Base-by-base conservation (phyloP, 2,329 filamentous ascomycete species). In the Emmonsiellopsis sp. region DNA sequence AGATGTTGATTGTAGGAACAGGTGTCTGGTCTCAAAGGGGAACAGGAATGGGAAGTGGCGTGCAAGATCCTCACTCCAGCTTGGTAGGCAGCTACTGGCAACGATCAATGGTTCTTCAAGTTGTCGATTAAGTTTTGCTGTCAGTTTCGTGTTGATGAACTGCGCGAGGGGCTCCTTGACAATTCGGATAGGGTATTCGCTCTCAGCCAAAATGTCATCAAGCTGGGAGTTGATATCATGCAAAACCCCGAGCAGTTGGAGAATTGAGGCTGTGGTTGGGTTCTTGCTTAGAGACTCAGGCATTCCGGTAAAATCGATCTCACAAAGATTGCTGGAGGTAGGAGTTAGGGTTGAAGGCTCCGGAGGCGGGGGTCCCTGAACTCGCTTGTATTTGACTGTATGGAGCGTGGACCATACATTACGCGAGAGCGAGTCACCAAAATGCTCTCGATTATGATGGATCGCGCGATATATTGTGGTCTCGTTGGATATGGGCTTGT, bases 91-190 rank as follows among this genome's bases (percentile, higher is more conserved):
- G 65, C 92, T 95, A 72, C 93, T 97, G 3, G 93, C 93, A 49
- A 98, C 93, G 59, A 98, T 94, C 58, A 98, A 74, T 8, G 93
- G 93, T 71, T 98, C 94, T 66, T 98, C 93, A 10, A 98, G 76
- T 68, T 98, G 94, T 32, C 93, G 85, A 65, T 98, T 98, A 53
- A 98, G 80, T 73, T 98, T 98, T 1, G 93, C 94, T 0, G 93
- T 98, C 39, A 98, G 80, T 69, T 98, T 98, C 0, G 93, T 96
- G 66, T 98, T 98, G 71, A 98, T 93, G 62, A 98, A 98, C 61
- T 97, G 91, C 2, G 91, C 86, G 46, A 94, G 71, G 0, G 92
- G 88, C 69, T 97, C 92, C 1, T 85, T 79, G 49, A 87, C 88
- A 32, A 94, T 75, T 57, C 82, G 84, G 55, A 87, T 71, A 2